Percentiles rank a stretch among this genome's conserved stretches.
phyloP scores from a whole-genome alignment of 108 stramenopile genomes.

The Pinguiococcus pyrenoidosus region DNA sequence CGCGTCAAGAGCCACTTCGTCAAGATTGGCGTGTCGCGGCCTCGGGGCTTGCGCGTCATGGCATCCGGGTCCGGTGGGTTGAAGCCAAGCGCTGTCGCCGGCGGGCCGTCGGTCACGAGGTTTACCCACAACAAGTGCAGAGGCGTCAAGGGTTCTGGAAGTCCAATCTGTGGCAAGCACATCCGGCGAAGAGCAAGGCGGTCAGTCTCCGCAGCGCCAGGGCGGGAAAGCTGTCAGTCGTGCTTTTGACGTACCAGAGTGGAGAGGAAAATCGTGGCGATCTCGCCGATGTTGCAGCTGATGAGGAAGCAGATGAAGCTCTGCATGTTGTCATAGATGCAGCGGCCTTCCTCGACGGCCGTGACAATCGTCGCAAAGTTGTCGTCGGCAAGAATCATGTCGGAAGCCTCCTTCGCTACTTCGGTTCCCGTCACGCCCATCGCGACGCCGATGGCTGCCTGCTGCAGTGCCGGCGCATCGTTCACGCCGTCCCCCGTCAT shows the following conservation, averaged over 20 bases:
- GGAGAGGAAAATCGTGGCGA: slow-evolving; percentile 71
- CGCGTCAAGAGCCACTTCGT: slow-evolving; percentile 84
- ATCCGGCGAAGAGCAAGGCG: too few species aligned
- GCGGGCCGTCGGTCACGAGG: slow-evolving; percentile 93
- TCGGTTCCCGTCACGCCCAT: slow-evolving; percentile 87
- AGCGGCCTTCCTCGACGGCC: slow-evolving; percentile 89
- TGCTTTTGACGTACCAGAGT: too few species aligned
- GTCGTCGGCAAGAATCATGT: slow-evolving; percentile 93
- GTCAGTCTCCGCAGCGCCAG: too few species aligned
- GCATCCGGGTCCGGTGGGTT: slow-evolving; percentile 82
- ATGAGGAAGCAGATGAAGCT: slow-evolving; percentile 93
- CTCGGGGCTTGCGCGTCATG: slow-evolving; percentile 72
- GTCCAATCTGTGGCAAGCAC: slow-evolving; percentile 60
- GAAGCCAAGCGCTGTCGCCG: slow-evolving; percentile 93
- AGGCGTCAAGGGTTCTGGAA: slow-evolving; percentile 90
- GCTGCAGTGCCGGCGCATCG: slow-evolving; percentile 96
- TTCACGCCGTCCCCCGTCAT: slow-evolving; percentile 99
- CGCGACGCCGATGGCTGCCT: slow-evolving; percentile 84
- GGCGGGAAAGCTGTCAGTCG: too few species aligned
- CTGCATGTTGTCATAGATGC: slow-evolving; percentile 96
- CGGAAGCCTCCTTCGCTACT: slow-evolving; percentile 91
- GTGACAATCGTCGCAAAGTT: slow-evolving; percentile 92
- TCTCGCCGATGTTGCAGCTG: slow-evolving; percentile 93
- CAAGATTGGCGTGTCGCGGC: slow-evolving; percentile 77
- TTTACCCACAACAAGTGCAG: slow-evolving; percentile 98